Evolutionary conservation across 352 stramenopile species (phyloP).

Genomic region (Phytophthora citricola): DNA sequence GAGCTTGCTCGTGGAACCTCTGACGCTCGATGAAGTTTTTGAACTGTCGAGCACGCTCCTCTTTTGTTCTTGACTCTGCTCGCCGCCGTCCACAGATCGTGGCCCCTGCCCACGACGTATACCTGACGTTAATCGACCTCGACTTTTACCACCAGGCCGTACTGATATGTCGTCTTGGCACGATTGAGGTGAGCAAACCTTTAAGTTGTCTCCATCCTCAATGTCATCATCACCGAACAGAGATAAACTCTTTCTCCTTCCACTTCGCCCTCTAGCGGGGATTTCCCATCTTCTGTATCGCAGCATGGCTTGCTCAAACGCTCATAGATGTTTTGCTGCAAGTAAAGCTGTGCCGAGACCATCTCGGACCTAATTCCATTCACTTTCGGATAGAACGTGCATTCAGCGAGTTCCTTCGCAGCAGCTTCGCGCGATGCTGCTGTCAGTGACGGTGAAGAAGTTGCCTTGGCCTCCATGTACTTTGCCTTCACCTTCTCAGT

Average conservation of each 20-base stretch:
- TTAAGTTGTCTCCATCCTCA: slow-evolving; percentile 34
- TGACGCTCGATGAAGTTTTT: slow-evolving; percentile 80
- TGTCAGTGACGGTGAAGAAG: slow-evolving; percentile 48
- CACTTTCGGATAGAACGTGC: slow-evolving; percentile 82
- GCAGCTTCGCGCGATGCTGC: slow-evolving; percentile 64
- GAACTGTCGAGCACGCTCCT: slow-evolving; percentile 60
- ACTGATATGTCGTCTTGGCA: slow-evolving; percentile 71
- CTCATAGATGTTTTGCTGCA: slow-evolving; percentile 89
- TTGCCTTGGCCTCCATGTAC: slow-evolving; percentile 63
- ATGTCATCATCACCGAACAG: slow-evolving; percentile 43
- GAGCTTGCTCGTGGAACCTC: slow-evolving; percentile 73
- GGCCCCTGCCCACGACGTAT: slow-evolving; percentile 38
- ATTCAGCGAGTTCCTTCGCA: slow-evolving; percentile 72
- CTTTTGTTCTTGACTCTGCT: slow-evolving; percentile 49
- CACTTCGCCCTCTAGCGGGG: slow-evolving; percentile 23
- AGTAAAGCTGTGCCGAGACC: slow-evolving; percentile 83
- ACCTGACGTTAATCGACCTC: slow-evolving; percentile 12
- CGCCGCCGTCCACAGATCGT: slow-evolving; percentile 53
- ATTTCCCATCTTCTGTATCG: slow-evolving; percentile 26
- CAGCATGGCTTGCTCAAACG: slow-evolving; percentile 73
- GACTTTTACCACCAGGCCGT: slow-evolving; percentile 25
- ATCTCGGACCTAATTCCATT: slow-evolving; percentile 80
- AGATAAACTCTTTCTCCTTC: slow-evolving; percentile 39
- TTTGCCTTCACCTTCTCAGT: slow-evolving; percentile 77
- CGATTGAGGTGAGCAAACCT: slow-evolving; percentile 27